Evolutionary conservation across 2,329 filamentous ascomycete genomes (phyloP), one percentile per base, ranked within the genome.

Genomic region (Diaporthe sp.): DNA sequence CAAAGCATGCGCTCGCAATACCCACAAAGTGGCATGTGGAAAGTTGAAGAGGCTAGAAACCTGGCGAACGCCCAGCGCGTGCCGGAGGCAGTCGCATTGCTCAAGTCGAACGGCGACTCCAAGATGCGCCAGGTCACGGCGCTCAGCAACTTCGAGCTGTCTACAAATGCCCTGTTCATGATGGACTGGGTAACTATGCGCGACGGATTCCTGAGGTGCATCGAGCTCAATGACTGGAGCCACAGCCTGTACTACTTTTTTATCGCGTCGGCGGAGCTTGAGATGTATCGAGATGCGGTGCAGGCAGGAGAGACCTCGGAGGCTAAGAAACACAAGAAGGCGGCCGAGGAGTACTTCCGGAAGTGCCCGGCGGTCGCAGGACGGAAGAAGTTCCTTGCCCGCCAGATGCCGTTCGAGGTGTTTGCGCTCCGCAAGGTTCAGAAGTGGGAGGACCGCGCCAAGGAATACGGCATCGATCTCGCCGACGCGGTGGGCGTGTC

Each of bases 161-260:
- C 92, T 58, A 84, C 98, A 77, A 91, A 93, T 79, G 89, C 90
- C 76, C 93, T 98, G 91, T 96, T 94, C 79, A 84, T 93, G 25
- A 94, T 97, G 82, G 88, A 93, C 77, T 98, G 96, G 85, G 83
- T 90, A 10, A 87, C 92, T 5, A 95, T 94, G 83, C 90, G 94
- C 4, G 88, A 93, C 73, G 89, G 91, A 0, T 98, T 98, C 83
- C 83, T 96, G 54, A 82, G 89, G 77, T 96, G 94, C 77, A 86
- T 94, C 15, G 92, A 94, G 72, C 88, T 97, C 72, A 98, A 98
- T 83, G 94, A 94, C 78, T 98, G 97, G 97, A 96, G 93, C 73
- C 95, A 95, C 70, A 92, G 93, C 0, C 83, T 98, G 71, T 98
- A 99, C 85, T 95, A 95, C 81, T 98, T 96, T 84, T 93, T 97